Evolutionary conservation across 2,329 filamentous ascomycete genomes (phyloP), one percentile per base, ranked within the genome.

Genomic region (Cladosporium oxysporum): DNA sequence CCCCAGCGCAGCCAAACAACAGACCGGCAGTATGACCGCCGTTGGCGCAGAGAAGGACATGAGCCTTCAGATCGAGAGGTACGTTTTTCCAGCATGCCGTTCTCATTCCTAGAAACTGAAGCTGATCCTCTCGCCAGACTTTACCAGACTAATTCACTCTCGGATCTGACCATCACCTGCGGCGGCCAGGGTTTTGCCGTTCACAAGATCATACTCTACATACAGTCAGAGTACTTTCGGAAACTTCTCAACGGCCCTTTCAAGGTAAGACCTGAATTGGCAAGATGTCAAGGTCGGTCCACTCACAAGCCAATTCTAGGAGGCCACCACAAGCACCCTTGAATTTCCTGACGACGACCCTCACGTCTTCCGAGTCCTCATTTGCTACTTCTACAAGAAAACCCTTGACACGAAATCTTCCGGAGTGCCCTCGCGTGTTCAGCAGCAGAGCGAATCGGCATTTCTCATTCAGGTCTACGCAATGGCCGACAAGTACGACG

Each of bases 281-380:
- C 3, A 26, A 26, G 23, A 2, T 26, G 1, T 26, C 23, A 3
- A 26, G 23, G 23, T 26, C 72, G 29, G 61, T 59, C 74, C 92
- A 67, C 82, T 64, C 12, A 31, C 23, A 31, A 83, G 31, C 67
- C 81, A 83, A 62, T 78, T 84, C 12, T 77, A 68, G 69, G 69
- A 71, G 16, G 66, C 65, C 16, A 28, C 37, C 31, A 49, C 66
- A 29, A 59, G 64, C 16, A 66, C 60, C 33, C 91, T 44, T 79
- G 83, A 82, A 4, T 83, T 92, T 64, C 74, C 87, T 1, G 82
- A 87, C 59, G 77, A 81, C 7, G 85, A 88, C 10, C 80, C 92
- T 33, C 86, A 90, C 70, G 78, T 84, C 23, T 80, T 84, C 6
- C 80, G 62, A 2, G 67, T 65, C 12, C 52, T 73, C 12, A 44